Evolutionary conservation across 805 yeast species (phyloP).

Genomic region (Candida ortonii): DNA sequence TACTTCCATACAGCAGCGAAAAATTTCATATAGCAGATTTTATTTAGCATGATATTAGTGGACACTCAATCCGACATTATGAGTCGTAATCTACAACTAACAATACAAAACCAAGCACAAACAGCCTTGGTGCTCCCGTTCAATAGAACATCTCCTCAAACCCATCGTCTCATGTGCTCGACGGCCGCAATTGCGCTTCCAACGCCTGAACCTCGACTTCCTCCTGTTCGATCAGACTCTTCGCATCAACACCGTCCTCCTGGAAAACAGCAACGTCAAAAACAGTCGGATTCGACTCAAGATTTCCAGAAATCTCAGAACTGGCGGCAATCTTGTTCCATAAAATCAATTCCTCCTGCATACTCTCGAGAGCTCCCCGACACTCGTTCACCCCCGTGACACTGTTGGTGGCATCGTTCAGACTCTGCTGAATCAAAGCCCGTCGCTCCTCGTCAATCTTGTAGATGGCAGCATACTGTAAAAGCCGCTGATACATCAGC

Average conservation of each 20-base stretch:
- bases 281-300: background rate
- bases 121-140: too few species aligned
- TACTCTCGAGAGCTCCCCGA: constrained; percentile 16
- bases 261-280: constrained; percentile 13
- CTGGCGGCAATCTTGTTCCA: constrained; percentile 17
- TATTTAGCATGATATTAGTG: too few species aligned
- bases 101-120: too few species aligned
- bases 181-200: constrained; percentile 34
- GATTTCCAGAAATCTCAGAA: background rate
- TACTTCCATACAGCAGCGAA: too few species aligned
- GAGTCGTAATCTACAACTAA: too few species aligned
- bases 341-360: constrained; percentile 19
- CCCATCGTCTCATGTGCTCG: background rate
- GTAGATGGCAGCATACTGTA: constrained; percentile 18
- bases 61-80: too few species aligned
- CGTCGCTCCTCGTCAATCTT: constrained; percentile 18
- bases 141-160: too few species aligned
- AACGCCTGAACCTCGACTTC: constrained; percentile 44
- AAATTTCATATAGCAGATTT: too few species aligned
- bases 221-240: constrained; percentile 42
- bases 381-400: constrained; percentile 16
- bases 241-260: constrained; percentile 23
- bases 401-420: constrained; percentile 18
- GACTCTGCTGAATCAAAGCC: constrained; percentile 14
- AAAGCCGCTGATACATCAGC: constrained; percentile 18